Evolutionary conservation across 2,329 filamentous ascomycete genomes (phyloP), one percentile per base, ranked within the genome.

Genomic region (Pestalotiopsis sp.): DNA sequence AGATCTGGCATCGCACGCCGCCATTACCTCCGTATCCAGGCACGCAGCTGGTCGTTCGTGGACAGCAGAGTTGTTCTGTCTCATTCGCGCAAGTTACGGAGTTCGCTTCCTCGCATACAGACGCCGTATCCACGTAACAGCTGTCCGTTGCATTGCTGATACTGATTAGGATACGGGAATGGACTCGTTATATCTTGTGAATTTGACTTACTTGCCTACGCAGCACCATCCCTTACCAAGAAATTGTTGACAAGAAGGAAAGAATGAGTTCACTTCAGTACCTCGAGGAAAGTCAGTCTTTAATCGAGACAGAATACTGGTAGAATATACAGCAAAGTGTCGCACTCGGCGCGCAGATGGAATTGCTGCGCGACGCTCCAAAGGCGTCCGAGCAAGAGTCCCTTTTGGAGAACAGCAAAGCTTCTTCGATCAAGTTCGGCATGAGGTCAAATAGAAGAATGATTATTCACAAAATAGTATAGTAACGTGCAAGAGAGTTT

Each of bases 161-260:
- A 38, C 45, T 14, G 17, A 39, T 31, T n/a, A 23, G 36, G 14
- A 45, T 2, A 31, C 38, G 12, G 45, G 2, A 9, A 12, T 38
- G 38, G 61, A 45, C 1, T 52, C 17, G 45, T n/a, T 2, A 5
- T 7, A 7, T 20, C 11, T 25, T 27, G n/a, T 58, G 13, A 25
- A 14, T 2, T 4, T 17, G 20, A 59, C 64, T 59, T 25, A 66
- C 64, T 66, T 66, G 36, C 64, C 31, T 9, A 66, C 64, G n/a
- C 64, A 66, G 27, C 64, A 66, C 64, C 64, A 66, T 3, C 52
- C 64, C 38, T 66, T 66, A 3, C 64, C 64, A 25, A 66, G 49
- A 2, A 36, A 52, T 36, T 66, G 64, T 17, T 66, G 49, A 14
- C 64, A 66, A 17, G 64, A 66, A 9, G 64, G 64, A 11, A 39